Evolutionary conservation across 2,329 filamentous ascomycete species (phyloP).

Genomic region (Mycosphaerella sp.): DNA sequence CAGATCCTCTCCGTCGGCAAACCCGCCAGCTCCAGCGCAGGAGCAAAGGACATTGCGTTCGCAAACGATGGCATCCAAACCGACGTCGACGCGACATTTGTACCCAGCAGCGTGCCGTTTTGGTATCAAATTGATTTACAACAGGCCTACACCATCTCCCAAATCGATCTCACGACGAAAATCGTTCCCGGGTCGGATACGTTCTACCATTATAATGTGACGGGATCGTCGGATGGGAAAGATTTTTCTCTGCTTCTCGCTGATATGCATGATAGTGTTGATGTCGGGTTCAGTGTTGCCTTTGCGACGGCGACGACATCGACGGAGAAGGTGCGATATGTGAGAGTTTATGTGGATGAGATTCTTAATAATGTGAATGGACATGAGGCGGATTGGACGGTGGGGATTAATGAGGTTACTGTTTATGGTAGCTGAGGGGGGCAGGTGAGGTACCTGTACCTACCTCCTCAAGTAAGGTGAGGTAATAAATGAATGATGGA

Average conservation of each 20-base stretch:
- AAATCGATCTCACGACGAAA: slow-evolving; percentile 19
- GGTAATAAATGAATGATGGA: too few species aligned
- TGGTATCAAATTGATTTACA: slow-evolving; percentile 22
- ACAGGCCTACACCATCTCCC: slow-evolving; percentile 8
- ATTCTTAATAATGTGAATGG: slow-evolving; percentile 11
- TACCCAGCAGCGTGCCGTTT: slow-evolving; percentile 19
- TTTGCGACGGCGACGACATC: not conserved
- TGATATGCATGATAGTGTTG: slow-evolving; percentile 8
- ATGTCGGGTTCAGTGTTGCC: slow-evolving; percentile 10
- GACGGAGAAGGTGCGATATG: slow-evolving; percentile 6
- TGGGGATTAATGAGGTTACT: slow-evolving; percentile 11
- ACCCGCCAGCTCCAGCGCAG: slow-evolving; percentile 10
- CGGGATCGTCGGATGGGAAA: slow-evolving; percentile 13
- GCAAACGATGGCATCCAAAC: slow-evolving; percentile 18
- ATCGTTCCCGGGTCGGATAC: slow-evolving; percentile 20
- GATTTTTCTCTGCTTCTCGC: slow-evolving; percentile 11
- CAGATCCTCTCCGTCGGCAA: slow-evolving; percentile 19
- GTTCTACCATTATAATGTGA: slow-evolving; percentile 20
- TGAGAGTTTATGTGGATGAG: slow-evolving; percentile 7
- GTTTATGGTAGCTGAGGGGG: slow-evolving; percentile 4
- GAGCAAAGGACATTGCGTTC: slow-evolving; percentile 7
- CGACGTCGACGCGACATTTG: slow-evolving; percentile 9
- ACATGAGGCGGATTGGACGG: slow-evolving; percentile 8
- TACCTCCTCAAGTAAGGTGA: too few species aligned
- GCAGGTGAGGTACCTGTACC: too few species aligned